Base-by-base conservation (phyloP, 257 asterid species). In the Anisodus acutangulus region DNA sequence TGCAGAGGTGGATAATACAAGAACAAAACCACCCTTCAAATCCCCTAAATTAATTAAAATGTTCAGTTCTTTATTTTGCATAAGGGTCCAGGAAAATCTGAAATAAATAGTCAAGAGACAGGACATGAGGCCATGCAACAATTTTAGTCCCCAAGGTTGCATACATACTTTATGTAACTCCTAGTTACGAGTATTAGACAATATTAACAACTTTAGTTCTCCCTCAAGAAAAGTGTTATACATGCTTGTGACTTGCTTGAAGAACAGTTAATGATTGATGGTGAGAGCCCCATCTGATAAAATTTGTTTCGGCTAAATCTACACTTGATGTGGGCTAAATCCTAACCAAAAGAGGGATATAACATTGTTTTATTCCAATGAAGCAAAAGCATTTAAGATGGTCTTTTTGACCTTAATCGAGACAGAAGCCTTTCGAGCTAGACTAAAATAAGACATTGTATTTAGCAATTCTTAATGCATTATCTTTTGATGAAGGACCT, bases 111-210 rank as follows among this genome's bases (percentile, higher is more conserved):
- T 45, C 80, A 45, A 72, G 80, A 37, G 51, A 37, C 22, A 13
- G 49, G 49, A 12, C 54, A 69, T 16, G 78, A 69, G 78, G 78
- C 78, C 54, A 15, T 69, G 78, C 22, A 69, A 39, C 78, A 69
- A 41, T 69, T 39, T 69, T 66, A 35, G 78, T 69, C 78, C 53
- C 7, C 4, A 37, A 69, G 78, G 31, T 39, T 1, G 78, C 53
- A 37, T 12, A 39, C 4, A 69, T 69, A 16, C 64, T 58, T 58
- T 69, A 39, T 69, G 78, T 1, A 69, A 8, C 53, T 41, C 53
- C 26, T 39, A 41, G 54, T n/a, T 41, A 69, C 31, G 4, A 69
- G 78, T 69, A 39, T n/a, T 69, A 41, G 78, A 69, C 78, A 69
- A 3, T 39, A 69, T 69, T 39, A 69, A 39, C 31, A 41, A 16